Base-by-base conservation (phyloP, 345 rosid species). In the Melastoma malabathricum region DNA sequence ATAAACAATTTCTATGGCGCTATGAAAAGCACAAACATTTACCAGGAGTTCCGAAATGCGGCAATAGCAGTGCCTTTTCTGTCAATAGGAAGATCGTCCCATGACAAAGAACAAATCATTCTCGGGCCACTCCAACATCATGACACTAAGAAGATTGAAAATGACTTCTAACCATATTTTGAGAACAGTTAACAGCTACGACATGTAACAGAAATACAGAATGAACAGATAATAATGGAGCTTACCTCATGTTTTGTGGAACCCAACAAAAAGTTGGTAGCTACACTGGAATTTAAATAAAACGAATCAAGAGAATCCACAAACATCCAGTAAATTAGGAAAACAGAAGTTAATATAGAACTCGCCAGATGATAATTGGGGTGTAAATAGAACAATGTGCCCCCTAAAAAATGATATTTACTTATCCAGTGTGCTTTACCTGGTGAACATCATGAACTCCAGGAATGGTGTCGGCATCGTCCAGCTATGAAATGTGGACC, bases 401-500 rank as follows among this genome's bases (percentile, higher is more conserved):
- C 16, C 29, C 13, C 50, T 27, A 31, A 47, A 47, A 56, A 25
- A 17, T n/a, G 17, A 23, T 31, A 18, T 31, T 56, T 46, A 46
- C 8, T 14, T 17, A 44, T 27, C 20, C 41, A 10, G 10, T 2
- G 25, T 49, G 20, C 47, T 51, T 66, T 73, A 81, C 98, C 95
- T 62, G 50, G 98, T 75, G 68, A 92, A 92, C 95, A 82, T 87
- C 45, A 82, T 55, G 62, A 82, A 92, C 70, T 92, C 96, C 51
- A 92, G 72, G 67, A 87, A 87, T 55, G 95, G 77, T 43, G 98
- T 92, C 58, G 93, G 98, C 96, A 92, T 87, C 68, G 80, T 89
- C 98, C 98, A 92, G 58, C 93, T 75, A 68, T 92, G 92, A 59
- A 92, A 76, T 52, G 87, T 65, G 59, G 96, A 92, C 98, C 98